phyloP scores from a whole-genome alignment of 1,284 basidiomycete species.

The Flammula alnicola region DNA sequence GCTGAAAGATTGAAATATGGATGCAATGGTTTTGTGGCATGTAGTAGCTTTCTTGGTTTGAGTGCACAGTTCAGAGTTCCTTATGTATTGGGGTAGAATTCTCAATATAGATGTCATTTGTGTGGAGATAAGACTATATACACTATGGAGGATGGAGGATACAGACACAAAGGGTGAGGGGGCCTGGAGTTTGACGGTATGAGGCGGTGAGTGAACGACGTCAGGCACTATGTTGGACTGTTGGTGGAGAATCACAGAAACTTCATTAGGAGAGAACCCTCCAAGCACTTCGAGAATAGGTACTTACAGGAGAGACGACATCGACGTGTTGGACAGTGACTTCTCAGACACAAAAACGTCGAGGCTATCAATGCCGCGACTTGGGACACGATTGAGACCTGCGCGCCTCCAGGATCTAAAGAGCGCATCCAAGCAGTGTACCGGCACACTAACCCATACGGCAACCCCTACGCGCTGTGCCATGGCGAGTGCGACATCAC shows the following conservation, averaged over 20 bases:
- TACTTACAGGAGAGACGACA: conserved; percentile 39
- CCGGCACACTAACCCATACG: conserved; percentile 25
- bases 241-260: conserved; percentile 8
- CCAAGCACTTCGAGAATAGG: not conserved
- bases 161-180: too few relatives aligned
- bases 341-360: conserved; percentile 21
- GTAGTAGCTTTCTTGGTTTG: too few relatives aligned
- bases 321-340: conserved; percentile 23
- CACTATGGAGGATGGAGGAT: too few relatives aligned
- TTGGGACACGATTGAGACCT: conserved; percentile 20
- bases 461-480: conserved; percentile 25
- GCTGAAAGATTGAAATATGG: too few relatives aligned
- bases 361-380: conserved; percentile 21
- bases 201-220: conserved; percentile 28
- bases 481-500: conserved; percentile 23
- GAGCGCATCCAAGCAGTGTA: conserved; percentile 23
- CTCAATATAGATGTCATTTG: too few relatives aligned
- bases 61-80: too few relatives aligned
- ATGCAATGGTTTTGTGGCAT: too few relatives aligned
- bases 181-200: too few relatives aligned
- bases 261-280: conserved; percentile 1
- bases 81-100: too few relatives aligned
- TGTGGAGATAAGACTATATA: too few relatives aligned
- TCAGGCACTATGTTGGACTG: conserved; percentile 29
- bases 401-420: conserved; percentile 19